Evolutionary conservation across 176 grass and related monocot genomes (phyloP).

Genomic region (Paspalum vaginatum): DNA sequence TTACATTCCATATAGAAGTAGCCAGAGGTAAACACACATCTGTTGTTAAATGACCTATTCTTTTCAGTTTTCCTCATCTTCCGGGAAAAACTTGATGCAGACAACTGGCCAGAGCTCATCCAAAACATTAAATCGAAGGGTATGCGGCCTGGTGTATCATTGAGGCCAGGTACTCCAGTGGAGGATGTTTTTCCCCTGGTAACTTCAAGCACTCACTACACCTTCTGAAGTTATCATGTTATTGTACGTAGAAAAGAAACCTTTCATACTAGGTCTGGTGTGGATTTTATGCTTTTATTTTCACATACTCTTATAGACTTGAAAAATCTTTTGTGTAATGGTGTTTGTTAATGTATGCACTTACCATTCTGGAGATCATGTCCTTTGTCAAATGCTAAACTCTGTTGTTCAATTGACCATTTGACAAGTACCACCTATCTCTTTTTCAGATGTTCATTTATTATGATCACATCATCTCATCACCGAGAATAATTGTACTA

Average conservation of each 20-base stretch:
- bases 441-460: not conserved
- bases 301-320: not conserved
- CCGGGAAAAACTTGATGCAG: constrained; percentile 43
- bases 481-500: not conserved
- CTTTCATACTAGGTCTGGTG: not conserved
- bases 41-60: constrained; percentile 16
- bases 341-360: constrained; percentile 10
- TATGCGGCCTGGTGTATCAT: constrained; percentile 92
- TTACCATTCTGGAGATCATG: not conserved
- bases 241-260: not conserved
- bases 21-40: constrained; percentile 59
- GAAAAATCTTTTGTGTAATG: not conserved
- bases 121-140: constrained; percentile 76
- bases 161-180: constrained; percentile 84
- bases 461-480: not conserved
- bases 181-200: constrained; percentile 86
- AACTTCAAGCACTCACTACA: constrained; percentile 30
- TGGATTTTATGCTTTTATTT: not conserved
- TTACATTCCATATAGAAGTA: constrained; percentile 98
- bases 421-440: not conserved
- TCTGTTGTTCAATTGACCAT: not conserved
- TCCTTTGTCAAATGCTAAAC: not conserved
- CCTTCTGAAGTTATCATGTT: not conserved
- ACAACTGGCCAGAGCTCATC: constrained; percentile 90
- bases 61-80: constrained; percentile 26